Percentiles rank a stretch among this genome's conserved stretches.
Evolutionary conservation across 192 early-diverging fungal species (phyloP).

Genomic region (Mortierella alpina): DNA sequence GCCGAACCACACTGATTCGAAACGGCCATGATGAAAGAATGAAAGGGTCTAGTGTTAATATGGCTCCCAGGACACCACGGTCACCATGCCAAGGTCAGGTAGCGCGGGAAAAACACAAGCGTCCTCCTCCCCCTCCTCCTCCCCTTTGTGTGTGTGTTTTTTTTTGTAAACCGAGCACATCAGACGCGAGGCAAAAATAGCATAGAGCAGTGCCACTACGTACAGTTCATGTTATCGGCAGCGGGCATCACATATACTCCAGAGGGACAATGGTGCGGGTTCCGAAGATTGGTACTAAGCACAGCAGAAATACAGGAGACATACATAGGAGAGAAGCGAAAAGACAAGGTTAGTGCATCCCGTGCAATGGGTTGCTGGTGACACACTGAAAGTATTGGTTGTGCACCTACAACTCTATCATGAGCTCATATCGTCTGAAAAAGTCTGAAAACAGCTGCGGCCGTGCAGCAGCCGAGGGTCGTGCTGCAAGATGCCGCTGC

Average conservation of each 20-base stretch:
- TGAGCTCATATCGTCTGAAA: slow-evolving; percentile 74
- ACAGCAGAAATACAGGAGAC: neutral
- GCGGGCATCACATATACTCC: slow-evolving; percentile 91
- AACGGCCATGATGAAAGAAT: no score
- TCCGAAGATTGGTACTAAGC: slow-evolving; percentile 76
- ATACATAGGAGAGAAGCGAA: neutral
- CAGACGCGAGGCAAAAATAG: no score
- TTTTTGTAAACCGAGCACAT: no score
- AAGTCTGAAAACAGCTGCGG: slow-evolving; percentile 51
- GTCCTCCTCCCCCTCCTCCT: no score
- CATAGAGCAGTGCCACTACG: neutral
- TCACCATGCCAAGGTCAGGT: no score
- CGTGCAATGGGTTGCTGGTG: neutral
- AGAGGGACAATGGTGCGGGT: slow-evolving; percentile 83
- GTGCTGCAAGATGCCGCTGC: neutral
- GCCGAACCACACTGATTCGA: slow-evolving; percentile 79
- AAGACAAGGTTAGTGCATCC: neutral
- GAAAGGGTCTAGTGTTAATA: no score
- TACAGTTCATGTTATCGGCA: slow-evolving; percentile 72
- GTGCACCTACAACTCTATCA: slow-evolving; percentile 75
- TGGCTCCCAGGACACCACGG: no score
- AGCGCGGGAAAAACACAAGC: no score
- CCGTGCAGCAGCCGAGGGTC: slow-evolving; percentile 14
- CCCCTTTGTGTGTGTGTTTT: no score
- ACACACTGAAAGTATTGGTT: neutral